Evolutionary conservation across 495 filamentous ascomycete genomes (phyloP).

Genomic region (Aspergillus homomorphus): DNA sequence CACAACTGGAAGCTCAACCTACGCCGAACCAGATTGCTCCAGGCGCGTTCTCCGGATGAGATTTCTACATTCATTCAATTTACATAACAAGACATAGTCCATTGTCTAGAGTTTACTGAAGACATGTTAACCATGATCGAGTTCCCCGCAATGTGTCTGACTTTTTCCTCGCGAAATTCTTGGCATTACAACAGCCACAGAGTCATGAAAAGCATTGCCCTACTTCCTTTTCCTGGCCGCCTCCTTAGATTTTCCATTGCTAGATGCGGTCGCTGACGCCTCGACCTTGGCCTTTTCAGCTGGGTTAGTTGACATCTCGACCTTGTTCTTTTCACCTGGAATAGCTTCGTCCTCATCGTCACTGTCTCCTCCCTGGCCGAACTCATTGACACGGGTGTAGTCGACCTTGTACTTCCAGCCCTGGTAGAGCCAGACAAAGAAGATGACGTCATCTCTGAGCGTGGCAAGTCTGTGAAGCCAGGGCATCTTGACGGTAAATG

Average conservation of each 20-base stretch:
- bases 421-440: constrained; percentile 98
- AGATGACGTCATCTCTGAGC: constrained; percentile 92
- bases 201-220: background rate
- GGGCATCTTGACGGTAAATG: constrained; percentile 99
- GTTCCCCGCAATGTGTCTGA: background rate
- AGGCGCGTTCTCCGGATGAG: too few species aligned
- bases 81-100: too few species aligned
- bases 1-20: too few species aligned
- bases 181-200: background rate
- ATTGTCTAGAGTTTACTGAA: background rate
- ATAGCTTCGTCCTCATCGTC: constrained; percentile 63
- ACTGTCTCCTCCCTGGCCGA: constrained; percentile 90
- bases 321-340: constrained; percentile 35
- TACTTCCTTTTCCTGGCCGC: constrained; percentile 45
- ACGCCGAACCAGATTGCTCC: too few species aligned
- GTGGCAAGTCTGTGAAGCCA: constrained; percentile 93
- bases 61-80: too few species aligned
- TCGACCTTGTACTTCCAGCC: constrained; percentile 90
- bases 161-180: background rate
- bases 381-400: constrained; percentile 91
- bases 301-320: constrained; percentile 21
- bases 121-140: background rate
- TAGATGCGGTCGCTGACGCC: constrained; percentile 28
- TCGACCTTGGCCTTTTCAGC: constrained; percentile 31
- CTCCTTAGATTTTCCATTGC: constrained; percentile 30